Evolutionary conservation across 2,329 filamentous ascomycete genomes (phyloP), one percentile per base, ranked within the genome.

Genomic region (Stachybotrys chartarum): DNA sequence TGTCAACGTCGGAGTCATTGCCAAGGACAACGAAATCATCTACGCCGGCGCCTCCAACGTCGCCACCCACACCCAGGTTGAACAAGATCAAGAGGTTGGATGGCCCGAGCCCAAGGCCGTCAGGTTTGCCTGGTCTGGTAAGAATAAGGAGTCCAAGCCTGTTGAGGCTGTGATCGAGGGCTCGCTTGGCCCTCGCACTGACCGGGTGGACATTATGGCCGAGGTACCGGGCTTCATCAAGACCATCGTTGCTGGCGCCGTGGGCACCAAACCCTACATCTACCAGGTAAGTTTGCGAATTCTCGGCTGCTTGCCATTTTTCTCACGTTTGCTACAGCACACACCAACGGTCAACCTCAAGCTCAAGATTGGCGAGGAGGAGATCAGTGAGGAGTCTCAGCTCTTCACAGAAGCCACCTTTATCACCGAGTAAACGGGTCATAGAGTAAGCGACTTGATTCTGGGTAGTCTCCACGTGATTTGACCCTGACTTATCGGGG

Each of bases 151-250:
- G 61, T 89, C 86, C 54, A 88, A 91, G 71, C 70, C 80, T 0
- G 80, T 92, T 50, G 80, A 84, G 55, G 93, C 86, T 7, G 76
- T 82, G 30, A 70, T 97, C 7, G 85, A 88, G 62, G 87, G 86
- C 5, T 66, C 78, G 42, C 77, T 97, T 12, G 89, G 85, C 30
- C 75, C 83, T 53, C 83, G 85, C 52, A 75, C 87, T 35, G 94
- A 99, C 72, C 66, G 69, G 45, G 85, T 99, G 60, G 94, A 99
- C 73, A 87, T 99, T 65, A 95, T 99, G 91, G 91, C 89, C 30
- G 92, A 99, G 73, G 88, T 99, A 42, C 94, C 94, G 3, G 90
- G 88, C 32, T 96, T 99, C 66, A 87, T 99, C 71, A 99, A 99
- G 83, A 86, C 86, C 64, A 91, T 99, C 68, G 91, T 96, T 30